Base-by-base conservation (phyloP, 352 stramenopile genomes). In the Pythium grandisporangium region DNA sequence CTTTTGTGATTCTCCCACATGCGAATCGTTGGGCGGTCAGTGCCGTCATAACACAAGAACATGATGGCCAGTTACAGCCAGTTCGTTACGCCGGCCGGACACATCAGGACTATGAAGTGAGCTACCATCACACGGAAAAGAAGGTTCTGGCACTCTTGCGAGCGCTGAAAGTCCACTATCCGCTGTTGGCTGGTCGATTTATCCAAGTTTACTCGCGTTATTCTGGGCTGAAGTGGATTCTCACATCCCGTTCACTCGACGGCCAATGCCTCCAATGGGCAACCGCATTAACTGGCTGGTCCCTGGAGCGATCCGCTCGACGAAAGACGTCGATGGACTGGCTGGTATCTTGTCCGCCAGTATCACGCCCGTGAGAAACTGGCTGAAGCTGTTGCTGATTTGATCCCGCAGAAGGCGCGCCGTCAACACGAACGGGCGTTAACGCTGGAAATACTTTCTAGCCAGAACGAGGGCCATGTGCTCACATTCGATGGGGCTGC, bases 41-140 rank as follows among this genome's bases (percentile, higher is more conserved):
- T 30, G 53, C 58, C 1, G 49, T 60, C 8, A 30, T 67, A 17
- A 43, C 36, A n/a, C 58, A 68, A 32, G 50, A 56, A 26, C 43
- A 68, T 22, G 58, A 63, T 19, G 50, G 50, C 1, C 13, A 49
- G 12, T 3, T 68, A 1, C 35, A 39, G 14, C 47, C 58, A 3
- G 46, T 66, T 3, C 44, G 52, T 5, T 66, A 62, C 20, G 50
- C 48, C 13, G 27, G 37, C 6, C 2, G 42, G 11, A 51, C 42
- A 17, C 42, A 51, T 8, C 41, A 57, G 7, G 49, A 57, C 23
- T 41, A 29, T n/a, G 49, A 57, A 24, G 30, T 57, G 0, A 36
- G 30, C 11, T 57, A 57, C 16, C 41, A 51, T 16, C 17, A 37
- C 6, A 23, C 49, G 1, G 41, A 57, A n/a, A 57, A 57, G 33